Percentiles rank a stretch among this genome's conserved stretches.
These are phyloP conservation scores for Sequoia sempervirens DNA, from an alignment of 75 land plant genomes.

Conservation along the genomic window DNA sequence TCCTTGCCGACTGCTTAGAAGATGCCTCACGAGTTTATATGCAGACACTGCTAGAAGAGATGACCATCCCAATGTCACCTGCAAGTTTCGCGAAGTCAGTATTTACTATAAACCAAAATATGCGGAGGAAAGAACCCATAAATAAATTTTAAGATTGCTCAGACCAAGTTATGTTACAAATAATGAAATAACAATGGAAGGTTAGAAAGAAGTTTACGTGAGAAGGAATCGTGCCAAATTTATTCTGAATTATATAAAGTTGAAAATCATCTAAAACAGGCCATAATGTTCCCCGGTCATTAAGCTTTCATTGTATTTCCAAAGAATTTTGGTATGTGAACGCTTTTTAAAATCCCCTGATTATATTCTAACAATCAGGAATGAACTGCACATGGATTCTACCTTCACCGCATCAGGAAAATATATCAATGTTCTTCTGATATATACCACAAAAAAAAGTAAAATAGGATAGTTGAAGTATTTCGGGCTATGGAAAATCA, in stretches of 20 bases:
- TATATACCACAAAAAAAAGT: not conserved
- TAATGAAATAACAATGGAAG: not conserved
- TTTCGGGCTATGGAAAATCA: not conserved
- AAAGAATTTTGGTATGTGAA: not conserved
- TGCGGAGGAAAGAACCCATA: not conserved
- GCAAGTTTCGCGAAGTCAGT: constrained; percentile 3
- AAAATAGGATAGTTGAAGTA: not conserved
- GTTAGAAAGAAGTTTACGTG: not conserved
- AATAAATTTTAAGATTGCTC: not conserved
- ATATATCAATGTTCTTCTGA: not conserved
- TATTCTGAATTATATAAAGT: not conserved
- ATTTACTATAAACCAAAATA: not conserved
- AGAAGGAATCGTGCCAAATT: not conserved
- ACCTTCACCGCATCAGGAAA: not conserved
- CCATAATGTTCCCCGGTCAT: not conserved
- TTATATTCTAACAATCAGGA: not conserved
- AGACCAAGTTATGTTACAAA: not conserved
- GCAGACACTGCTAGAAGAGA: constrained; percentile 22
- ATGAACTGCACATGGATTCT: not conserved
- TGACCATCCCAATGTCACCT: constrained; percentile 59
- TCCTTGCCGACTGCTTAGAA: constrained; percentile 56
- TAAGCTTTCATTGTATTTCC: not conserved
- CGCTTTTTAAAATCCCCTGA: not conserved
- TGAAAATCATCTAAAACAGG: not conserved
- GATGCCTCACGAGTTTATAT: constrained; percentile 28